Conservation (phyloP, 2,329 filamentous ascomycete species). For the Penicillium griseofulvum region DNA sequence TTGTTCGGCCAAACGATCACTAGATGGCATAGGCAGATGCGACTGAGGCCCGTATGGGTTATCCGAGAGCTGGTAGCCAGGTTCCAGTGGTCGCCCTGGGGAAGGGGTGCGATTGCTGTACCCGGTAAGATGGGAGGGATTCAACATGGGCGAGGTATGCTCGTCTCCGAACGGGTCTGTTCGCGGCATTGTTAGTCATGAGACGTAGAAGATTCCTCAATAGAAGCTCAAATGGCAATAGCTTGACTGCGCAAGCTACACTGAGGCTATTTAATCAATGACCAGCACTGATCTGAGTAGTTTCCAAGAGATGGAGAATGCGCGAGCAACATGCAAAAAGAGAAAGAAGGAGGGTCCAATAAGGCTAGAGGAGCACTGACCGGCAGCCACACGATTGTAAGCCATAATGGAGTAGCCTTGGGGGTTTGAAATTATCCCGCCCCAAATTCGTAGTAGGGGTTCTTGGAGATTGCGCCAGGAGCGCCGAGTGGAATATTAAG, state of each 20-base stretch:
- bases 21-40: constrained; percentile 67
- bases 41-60: constrained; percentile 61
- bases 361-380: constrained; percentile 49
- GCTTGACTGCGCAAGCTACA: background rate
- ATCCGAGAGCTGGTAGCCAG: constrained; percentile 78
- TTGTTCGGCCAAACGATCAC: constrained; percentile 77
- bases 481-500: constrained; percentile 15
- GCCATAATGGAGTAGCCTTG: constrained; percentile 45
- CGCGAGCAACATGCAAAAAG: background rate
- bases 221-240: background rate
- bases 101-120: constrained; percentile 64
- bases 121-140: constrained; percentile 49
- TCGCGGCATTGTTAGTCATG: constrained; percentile 24
- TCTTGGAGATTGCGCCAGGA: constrained; percentile 32
- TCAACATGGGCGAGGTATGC: constrained; percentile 46
- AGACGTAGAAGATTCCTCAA: background rate
- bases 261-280: background rate
- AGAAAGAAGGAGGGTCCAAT: constrained; percentile 7
- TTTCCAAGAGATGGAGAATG: background rate
- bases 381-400: constrained; percentile 65
- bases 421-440: constrained; percentile 24
- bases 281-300: background rate
- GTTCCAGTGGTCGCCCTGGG: constrained; percentile 67
- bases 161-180: constrained; percentile 45
- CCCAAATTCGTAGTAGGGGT: constrained; percentile 20